Conservation (phyloP, 345 rosid genomes). For the Populus simonii region DNA sequence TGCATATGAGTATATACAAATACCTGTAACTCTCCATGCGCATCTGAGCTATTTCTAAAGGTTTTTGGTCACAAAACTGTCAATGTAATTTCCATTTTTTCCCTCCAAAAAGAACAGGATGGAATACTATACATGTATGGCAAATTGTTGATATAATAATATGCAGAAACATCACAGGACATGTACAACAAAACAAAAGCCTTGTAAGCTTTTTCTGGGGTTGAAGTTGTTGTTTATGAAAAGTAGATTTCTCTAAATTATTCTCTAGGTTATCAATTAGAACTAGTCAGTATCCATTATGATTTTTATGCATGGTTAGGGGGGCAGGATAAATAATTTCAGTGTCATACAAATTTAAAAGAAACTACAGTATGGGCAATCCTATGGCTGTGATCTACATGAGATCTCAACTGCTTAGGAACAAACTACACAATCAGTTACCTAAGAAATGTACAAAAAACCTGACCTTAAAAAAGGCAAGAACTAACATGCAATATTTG, state of each 20-base stretch:
- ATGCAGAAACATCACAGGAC: not conserved
- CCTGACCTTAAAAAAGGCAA: not conserved
- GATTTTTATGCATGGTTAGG: not conserved
- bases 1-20: no score
- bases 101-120: no score
- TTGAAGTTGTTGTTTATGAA: no score
- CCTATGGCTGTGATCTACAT: not conserved
- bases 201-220: no score
- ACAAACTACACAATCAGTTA: no score
- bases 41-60: no score
- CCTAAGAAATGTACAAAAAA: not conserved
- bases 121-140: not conserved
- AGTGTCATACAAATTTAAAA: not conserved
- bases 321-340: not conserved
- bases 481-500: not conserved
- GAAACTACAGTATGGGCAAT: not conserved
- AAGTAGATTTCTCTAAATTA: no score
- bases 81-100: no score
- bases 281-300: not conserved
- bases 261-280: not conserved
- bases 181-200: no score
- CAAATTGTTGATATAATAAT: not conserved
- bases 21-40: no score
- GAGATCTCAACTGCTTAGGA: not conserved
- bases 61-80: no score